A percentile compares a stretch with the other conserved stretches of the same genome.
Evolutionary conservation across 805 yeast genomes (phyloP).

Genomic region (Candida parachauliodes): DNA sequence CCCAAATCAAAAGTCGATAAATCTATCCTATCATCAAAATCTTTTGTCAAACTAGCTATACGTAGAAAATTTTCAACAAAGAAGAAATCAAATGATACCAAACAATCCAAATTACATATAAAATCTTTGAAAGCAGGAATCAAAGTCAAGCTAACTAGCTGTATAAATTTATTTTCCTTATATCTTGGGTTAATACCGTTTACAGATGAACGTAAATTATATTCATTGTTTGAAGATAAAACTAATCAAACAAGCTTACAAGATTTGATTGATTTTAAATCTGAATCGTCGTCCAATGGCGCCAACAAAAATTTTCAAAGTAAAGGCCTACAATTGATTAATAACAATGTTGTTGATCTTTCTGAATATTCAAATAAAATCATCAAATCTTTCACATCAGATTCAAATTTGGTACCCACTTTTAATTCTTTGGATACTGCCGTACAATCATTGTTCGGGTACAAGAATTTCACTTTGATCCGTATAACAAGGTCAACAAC

Average conservation of each 20-base stretch:
- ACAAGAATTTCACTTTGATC: constrained; percentile 41
- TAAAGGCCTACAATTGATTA: constrained; percentile 34
- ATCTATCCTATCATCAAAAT: constrained; percentile 6
- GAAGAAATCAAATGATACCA: constrained; percentile 11
- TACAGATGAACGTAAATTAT: constrained; percentile 20
- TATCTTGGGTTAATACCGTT: constrained; percentile 42
- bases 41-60: constrained; percentile 28
- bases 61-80: constrained; percentile 27
- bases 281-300: background rate
- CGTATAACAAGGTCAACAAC: constrained; percentile 56
- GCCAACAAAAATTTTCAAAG: constrained; percentile 11
- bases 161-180: constrained; percentile 40
- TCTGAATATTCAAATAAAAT: constrained; percentile 33
- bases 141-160: constrained; percentile 44
- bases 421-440: constrained; percentile 47
- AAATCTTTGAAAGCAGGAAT: constrained; percentile 51
- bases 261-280: constrained; percentile 5
- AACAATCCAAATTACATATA: constrained; percentile 30
- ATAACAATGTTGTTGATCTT: constrained; percentile 35
- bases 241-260: background rate
- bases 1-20: constrained; percentile 5
- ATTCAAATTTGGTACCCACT: constrained; percentile 18
- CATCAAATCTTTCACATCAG: constrained; percentile 25
- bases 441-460: constrained; percentile 38
- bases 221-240: constrained; percentile 11